Conservation (phyloP, 352 stramenopile genomes). For the Pythium phragmitis region DNA sequence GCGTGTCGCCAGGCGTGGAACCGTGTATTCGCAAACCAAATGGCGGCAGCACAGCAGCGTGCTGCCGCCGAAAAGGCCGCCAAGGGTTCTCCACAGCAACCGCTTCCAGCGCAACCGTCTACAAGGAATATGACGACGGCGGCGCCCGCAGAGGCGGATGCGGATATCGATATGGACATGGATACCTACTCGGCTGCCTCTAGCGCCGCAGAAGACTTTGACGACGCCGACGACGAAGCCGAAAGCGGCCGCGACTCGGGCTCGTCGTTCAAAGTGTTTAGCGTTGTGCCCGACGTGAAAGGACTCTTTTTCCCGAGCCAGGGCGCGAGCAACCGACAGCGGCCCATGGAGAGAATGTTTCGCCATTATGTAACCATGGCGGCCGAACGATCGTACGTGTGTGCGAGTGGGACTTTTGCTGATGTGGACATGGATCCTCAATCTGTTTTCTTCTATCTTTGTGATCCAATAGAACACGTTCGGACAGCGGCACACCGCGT, state of each 20-base stretch:
- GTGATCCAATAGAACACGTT: neutral
- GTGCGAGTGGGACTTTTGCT: neutral
- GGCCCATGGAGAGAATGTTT: constrained; percentile 63
- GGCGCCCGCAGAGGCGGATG: neutral
- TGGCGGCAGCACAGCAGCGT: constrained; percentile 20
- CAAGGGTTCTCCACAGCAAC: neutral
- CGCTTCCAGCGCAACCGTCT: neutral
- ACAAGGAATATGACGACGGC: neutral
- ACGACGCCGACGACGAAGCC: constrained; percentile 20
- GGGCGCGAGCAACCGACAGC: constrained; percentile 21
- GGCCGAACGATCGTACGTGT: constrained; percentile 31
- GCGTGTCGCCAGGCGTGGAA: constrained; percentile 25
- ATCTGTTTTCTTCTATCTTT: neutral
- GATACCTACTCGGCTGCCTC: constrained; percentile 6
- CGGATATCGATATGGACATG: constrained; percentile 23
- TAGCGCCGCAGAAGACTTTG: constrained; percentile 17
- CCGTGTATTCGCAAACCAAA: constrained; percentile 19
- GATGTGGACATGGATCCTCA: neutral
- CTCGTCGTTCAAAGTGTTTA: constrained; percentile 38
- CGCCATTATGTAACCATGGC: constrained; percentile 56
- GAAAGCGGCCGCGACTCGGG: constrained; percentile 17
- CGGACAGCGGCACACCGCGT: constrained; percentile 11
- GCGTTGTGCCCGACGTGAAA: constrained; percentile 37
- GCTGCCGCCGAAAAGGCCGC: constrained; percentile 5
- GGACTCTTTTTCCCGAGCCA: constrained; percentile 47